Evolutionary conservation across 192 early-diverging fungal species (phyloP).

Genomic region (Spizellomyces punctatus): DNA sequence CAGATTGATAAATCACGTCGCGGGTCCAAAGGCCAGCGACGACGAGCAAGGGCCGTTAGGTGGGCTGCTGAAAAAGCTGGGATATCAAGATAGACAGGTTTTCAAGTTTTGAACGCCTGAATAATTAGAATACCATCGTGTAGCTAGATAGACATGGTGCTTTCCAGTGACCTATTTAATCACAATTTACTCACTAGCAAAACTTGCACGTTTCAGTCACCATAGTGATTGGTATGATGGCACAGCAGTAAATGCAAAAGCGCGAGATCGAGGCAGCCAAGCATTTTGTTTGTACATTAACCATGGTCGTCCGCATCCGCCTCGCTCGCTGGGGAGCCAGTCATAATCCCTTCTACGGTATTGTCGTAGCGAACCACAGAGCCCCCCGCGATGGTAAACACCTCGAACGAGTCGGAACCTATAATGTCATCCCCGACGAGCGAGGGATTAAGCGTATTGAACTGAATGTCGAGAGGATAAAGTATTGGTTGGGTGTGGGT

Average conservation of each 20-base stretch:
- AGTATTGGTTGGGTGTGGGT: conserved; percentile 96
- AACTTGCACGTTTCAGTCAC: too few relatives aligned
- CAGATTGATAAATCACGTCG: conserved; percentile 41
- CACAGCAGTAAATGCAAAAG: too few relatives aligned
- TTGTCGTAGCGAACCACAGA: conserved; percentile 85
- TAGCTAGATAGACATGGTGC: too few relatives aligned
- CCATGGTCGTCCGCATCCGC: conserved; percentile 58
- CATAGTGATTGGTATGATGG: too few relatives aligned
- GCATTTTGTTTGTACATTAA: too few relatives aligned
- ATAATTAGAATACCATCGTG: too few relatives aligned
- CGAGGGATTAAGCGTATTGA: conserved; percentile 82
- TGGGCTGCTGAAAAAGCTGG: conserved; percentile 83
- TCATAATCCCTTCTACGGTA: conserved; percentile 91
- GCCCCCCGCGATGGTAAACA: conserved; percentile 84
- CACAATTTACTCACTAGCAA: too few relatives aligned
- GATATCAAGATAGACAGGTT: conserved; percentile 72
- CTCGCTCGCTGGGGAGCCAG: conserved; percentile 89
- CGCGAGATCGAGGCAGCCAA: too few relatives aligned
- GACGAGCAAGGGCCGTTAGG: conserved; percentile 73
- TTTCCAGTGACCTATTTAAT: too few relatives aligned
- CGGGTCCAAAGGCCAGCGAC: conserved; percentile 42
- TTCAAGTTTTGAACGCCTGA: conserved; percentile 69
- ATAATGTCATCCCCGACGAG: conserved; percentile 76
- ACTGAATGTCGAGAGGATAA: conserved; percentile 84
- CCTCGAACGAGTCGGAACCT: conserved; percentile 90